phyloP scores from a whole-genome alignment of 192 early-diverging fungal genomes.

The Podila verticillata region DNA sequence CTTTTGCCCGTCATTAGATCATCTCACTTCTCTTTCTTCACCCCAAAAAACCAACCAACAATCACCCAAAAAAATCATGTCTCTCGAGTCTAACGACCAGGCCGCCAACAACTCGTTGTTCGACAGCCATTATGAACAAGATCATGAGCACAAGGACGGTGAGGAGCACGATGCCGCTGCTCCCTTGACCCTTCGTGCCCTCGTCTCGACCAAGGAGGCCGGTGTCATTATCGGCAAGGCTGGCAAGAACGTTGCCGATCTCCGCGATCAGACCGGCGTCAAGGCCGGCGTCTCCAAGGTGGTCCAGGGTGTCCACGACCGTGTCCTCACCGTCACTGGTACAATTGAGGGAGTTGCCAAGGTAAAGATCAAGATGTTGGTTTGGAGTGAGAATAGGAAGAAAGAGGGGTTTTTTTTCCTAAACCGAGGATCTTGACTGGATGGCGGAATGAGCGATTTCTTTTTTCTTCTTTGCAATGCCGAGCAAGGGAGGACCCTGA shows the following conservation, averaged over 20 bases:
- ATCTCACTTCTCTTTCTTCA: constrained; percentile 2
- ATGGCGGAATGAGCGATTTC: constrained; percentile 42
- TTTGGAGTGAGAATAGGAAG: constrained; percentile 13
- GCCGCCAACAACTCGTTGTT: constrained; percentile 8
- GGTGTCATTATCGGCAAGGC: constrained; percentile 87
- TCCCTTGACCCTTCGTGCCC: constrained; percentile 65
- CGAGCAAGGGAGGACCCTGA: too few relatives aligned
- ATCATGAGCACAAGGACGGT: constrained; percentile 8
- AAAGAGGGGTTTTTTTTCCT: background rate
- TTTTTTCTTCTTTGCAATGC: too few relatives aligned
- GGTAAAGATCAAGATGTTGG: constrained; percentile 47
- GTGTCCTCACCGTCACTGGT: constrained; percentile 80
- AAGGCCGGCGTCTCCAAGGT: constrained; percentile 94
- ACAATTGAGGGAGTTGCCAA: constrained; percentile 77
- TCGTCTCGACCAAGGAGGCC: constrained; percentile 94
- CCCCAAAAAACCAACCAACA: background rate
- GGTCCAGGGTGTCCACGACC: constrained; percentile 87
- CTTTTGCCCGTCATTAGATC: background rate
- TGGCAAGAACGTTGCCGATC: constrained; percentile 88
- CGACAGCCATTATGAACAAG: constrained; percentile 20
- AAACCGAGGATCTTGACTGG: constrained; percentile 25
- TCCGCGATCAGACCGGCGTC: constrained; percentile 86
- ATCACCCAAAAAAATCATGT: constrained; percentile 1
- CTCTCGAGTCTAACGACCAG: background rate
- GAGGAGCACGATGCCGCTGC: constrained; percentile 23